Base-by-base conservation (phyloP, 441 rosid genomes). In the Erodium trifolium region DNA sequence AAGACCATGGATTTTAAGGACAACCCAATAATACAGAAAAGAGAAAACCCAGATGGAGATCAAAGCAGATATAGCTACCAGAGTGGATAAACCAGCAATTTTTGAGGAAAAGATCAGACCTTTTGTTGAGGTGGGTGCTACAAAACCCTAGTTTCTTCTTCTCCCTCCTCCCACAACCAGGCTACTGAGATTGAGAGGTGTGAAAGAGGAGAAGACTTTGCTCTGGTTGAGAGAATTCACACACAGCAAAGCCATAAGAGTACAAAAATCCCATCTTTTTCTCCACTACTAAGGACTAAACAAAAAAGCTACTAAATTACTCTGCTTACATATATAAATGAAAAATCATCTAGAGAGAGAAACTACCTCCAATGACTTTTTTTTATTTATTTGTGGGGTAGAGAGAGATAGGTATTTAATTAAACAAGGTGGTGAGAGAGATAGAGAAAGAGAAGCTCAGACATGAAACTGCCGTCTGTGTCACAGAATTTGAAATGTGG, bases 391-490 rank as follows among this genome's bases (percentile, higher is more conserved):
- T 60, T 39, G 45, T 39, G 45, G 45, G 45, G 45, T 39, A 39
- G 45, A 2, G 45, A 64, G 67, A 70, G 68, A 63, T 57, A 65
- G 66, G 45, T 5, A 39, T 39, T 39, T 5, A 39, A 39, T 39
- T 39, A 9, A 39, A 39, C 9, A 39, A 39, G 6, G 6, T 39
- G 6, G 6, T 37, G 45, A 39, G 45, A 39, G 45, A 39, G 45
- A 39, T 39, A 39, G 45, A 39, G 45, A 49, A 62, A 72, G 35
- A 70, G 69, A 66, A 68, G 62, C 59, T 66, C 68, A 72, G 55
- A 73, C 71, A 79, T 79, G 90, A 84, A 90, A 88, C 89, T 79
- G 83, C 83, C 75, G 82, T 82, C 86, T 70, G 81, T 85, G 87
- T 85, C 88, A 78, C 87, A 85, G 86, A 76, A 79, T 75, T 86